Percentiles rank a stretch among this genome's conserved stretches.
phyloP scores from a whole-genome alignment of 2,329 filamentous ascomycete genomes.

The Cercospora berteroae region DNA sequence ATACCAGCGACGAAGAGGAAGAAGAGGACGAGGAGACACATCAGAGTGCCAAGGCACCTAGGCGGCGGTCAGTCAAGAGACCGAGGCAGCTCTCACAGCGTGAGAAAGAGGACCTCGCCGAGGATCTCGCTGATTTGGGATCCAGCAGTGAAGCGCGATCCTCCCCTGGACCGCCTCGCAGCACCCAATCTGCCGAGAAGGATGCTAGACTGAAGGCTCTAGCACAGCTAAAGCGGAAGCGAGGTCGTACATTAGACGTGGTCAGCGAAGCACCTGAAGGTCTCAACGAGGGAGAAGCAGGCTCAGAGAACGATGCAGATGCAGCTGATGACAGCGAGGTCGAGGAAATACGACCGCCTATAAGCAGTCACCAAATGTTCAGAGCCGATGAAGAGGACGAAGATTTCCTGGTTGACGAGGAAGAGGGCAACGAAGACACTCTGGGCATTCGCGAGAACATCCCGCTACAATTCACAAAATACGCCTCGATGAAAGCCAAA shows the following conservation, averaged over 20 bases:
- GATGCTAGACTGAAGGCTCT: conserved; percentile 44
- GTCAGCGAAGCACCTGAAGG: conserved; percentile 27
- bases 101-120: conserved; percentile 45
- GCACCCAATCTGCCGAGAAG: conserved; percentile 35
- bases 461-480: conserved; percentile 66
- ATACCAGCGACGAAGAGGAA: conserved; percentile 18
- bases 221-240: conserved; percentile 44
- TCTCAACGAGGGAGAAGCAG: conserved; percentile 31
- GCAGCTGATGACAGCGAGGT: conserved; percentile 46
- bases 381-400: conserved; percentile 57
- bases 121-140: conserved; percentile 47
- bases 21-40: conserved; percentile 26
- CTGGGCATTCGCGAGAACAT: conserved; percentile 58
- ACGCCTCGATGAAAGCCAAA: conserved; percentile 64
- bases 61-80: conserved; percentile 26
- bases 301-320: conserved; percentile 31
- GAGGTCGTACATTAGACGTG: conserved; percentile 28
- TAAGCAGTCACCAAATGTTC: conserved; percentile 45
- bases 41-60: conserved; percentile 29
- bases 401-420: conserved; percentile 53
- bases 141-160: conserved; percentile 36
- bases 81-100: conserved; percentile 31
- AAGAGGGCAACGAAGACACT: conserved; percentile 57
- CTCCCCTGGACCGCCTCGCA: conserved; percentile 24
- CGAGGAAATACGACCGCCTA: conserved; percentile 46